Evolutionary conservation across 2,329 filamentous ascomycete species (phyloP).

Genomic region (Nothophoma quercina): DNA sequence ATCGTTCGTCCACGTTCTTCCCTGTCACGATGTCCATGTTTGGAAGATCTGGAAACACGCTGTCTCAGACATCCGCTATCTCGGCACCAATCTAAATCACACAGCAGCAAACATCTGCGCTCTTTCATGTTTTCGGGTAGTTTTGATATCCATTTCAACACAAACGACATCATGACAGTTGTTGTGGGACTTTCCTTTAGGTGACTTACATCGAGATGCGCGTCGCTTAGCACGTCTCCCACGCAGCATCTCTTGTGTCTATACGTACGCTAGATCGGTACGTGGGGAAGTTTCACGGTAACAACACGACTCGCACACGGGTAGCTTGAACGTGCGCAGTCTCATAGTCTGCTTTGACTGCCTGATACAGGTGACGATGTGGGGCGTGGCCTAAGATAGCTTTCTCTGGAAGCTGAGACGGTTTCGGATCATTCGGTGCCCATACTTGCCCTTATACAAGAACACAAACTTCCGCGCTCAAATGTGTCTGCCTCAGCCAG

Average conservation of each 20-base stretch:
- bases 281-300: conserved; percentile 8
- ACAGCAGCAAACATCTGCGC: conserved; percentile 5
- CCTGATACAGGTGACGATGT: conserved; percentile 16
- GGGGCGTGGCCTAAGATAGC: conserved; percentile 13
- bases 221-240: background rate
- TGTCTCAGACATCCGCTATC: conserved; percentile 19
- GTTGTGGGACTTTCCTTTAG: background rate
- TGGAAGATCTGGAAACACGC: conserved; percentile 14
- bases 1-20: conserved; percentile 3
- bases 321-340: conserved; percentile 9
- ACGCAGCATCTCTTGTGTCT: conserved; percentile 1
- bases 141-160: background rate
- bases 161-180: background rate
- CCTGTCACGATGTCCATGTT: conserved; percentile 5
- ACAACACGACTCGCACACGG: conserved; percentile 9
- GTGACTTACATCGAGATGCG: background rate
- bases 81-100: conserved; percentile 16
- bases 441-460: conserved; percentile 12
- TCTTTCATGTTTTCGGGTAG: background rate
- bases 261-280: background rate
- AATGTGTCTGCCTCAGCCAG: conserved; percentile 7
- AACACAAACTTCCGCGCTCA: conserved; percentile 11
- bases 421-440: conserved; percentile 12
- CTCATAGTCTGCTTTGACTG: conserved; percentile 13
- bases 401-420: conserved; percentile 12